Conservation (phyloP, 2,329 filamentous ascomycete species). For the Fusarium sp. region DNA sequence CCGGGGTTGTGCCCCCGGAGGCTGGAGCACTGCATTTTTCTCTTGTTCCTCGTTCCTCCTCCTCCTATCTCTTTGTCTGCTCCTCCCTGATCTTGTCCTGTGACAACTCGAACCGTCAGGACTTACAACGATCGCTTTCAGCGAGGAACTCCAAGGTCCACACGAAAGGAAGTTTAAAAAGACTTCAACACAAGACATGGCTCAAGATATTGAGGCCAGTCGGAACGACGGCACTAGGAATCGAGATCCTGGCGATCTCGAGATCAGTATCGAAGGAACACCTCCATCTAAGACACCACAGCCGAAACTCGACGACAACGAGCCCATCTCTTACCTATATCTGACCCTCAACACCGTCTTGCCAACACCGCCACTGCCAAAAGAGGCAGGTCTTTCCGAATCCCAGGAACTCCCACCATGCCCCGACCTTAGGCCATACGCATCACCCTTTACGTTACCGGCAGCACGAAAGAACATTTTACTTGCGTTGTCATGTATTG, state of each 20-base stretch:
- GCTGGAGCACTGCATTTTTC: slow-evolving; percentile 18
- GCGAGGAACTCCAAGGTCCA: not conserved
- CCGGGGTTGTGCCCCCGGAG: slow-evolving; percentile 37
- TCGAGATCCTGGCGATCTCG: slow-evolving; percentile 28
- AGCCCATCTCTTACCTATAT: slow-evolving; percentile 55
- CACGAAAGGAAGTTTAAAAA: not conserved
- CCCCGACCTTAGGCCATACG: slow-evolving; percentile 75
- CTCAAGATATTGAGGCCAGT: slow-evolving; percentile 5
- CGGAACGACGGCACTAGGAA: slow-evolving; percentile 10
- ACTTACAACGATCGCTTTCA: not conserved
- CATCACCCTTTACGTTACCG: slow-evolving; percentile 81
- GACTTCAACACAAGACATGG: slow-evolving; percentile 19
- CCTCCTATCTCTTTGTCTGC: not conserved
- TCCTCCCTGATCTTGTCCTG: not conserved
- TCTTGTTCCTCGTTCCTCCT: slow-evolving; percentile 8
- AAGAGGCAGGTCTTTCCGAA: slow-evolving; percentile 14
- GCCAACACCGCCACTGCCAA: slow-evolving; percentile 45
- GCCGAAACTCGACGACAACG: slow-evolving; percentile 18
- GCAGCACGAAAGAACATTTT: slow-evolving; percentile 75
- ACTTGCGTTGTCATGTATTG: slow-evolving; percentile 79
- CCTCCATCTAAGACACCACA: slow-evolving; percentile 17
- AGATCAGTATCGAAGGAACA: slow-evolving; percentile 29
- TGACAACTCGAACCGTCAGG: not conserved
- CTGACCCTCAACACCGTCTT: slow-evolving; percentile 55
- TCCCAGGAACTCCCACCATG: slow-evolving; percentile 61